Evolutionary conservation across 2,329 filamentous ascomycete genomes (phyloP), one percentile per base, ranked within the genome.

Genomic region (Rhexocercosporidium sp.): DNA sequence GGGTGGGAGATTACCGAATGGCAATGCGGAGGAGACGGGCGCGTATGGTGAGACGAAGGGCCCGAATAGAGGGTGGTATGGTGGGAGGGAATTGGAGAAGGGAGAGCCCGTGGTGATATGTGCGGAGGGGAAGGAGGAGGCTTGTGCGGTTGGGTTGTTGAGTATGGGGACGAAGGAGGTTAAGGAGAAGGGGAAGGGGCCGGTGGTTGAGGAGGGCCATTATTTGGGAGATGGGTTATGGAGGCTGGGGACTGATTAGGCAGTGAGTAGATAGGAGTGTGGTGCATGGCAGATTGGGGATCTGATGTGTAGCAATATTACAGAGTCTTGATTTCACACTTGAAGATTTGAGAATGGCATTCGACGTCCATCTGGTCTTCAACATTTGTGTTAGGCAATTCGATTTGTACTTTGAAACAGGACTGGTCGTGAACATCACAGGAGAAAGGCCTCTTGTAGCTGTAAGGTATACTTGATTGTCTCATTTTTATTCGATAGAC

Each of bases 191-290:
- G 94, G 93, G 72, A 98, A 98, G 83, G 96, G 96, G 0, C 92
- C 94, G 6, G 96, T 94, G 18, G 92, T 98, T 73, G 95, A 98
- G 82, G 91, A 94, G 69, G 93, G 93, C 37, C 96, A 99, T 85
- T 98, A 91, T 82, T 79, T 98, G 63, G 96, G 96, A 0, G 96
- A 99, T 83, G 96, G 95, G 20, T 82, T 99, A 74, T 99, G 96
- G 96, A 92, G 69, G 64, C 69, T 78, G 67, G 71, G 70, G 53
- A 77, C 75, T 6, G 76, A 77, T 53, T 76, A 56, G 57, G 39
- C 2, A 25, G 12, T 22, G 53, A 11, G 18, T 46, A 1, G n/a
- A 20, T 34, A 57, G 53, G 53, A 59, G 3, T 39, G 54, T 59
- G 22, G 25, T 25, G 20, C 47, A 31, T 53, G 49, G 14, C 14